Percentiles rank a stretch among this genome's conserved stretches.
Conservation (phyloP, 805 yeast species). For the Cyberlindnera saturnus region DNA sequence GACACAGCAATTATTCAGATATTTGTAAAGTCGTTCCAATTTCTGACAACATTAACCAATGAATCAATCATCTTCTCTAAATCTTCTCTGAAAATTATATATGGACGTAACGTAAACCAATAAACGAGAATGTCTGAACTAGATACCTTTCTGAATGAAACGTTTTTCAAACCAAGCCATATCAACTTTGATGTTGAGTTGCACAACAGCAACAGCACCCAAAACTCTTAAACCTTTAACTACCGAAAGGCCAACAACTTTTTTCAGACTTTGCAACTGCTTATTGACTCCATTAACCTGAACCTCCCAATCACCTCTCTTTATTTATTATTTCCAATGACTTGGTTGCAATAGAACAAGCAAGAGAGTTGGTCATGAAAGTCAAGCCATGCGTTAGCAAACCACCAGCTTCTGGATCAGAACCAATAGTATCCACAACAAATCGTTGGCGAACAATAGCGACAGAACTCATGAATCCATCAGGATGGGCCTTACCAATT, state of each 20-base stretch:
- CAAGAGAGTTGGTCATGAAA: slow-evolving; percentile 25
- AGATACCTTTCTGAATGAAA: slow-evolving; percentile 14
- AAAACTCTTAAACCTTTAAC: slow-evolving; percentile 16
- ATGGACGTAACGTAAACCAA: slow-evolving; percentile 25
- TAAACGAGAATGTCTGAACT: slow-evolving; percentile 21
- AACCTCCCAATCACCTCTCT: slow-evolving; percentile 18
- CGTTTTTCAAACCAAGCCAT: slow-evolving; percentile 18
- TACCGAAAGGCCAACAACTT: not conserved
- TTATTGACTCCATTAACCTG: slow-evolving; percentile 5
- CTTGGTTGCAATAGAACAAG: slow-evolving; percentile 22
- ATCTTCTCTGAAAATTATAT: slow-evolving; percentile 16
- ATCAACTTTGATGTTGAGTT: slow-evolving; percentile 14
- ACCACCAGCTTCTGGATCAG: slow-evolving; percentile 16
- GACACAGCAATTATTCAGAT: slow-evolving; percentile 2
- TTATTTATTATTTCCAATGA: slow-evolving; percentile 20
- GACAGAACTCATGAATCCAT: slow-evolving; percentile 22
- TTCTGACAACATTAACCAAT: slow-evolving; percentile 2
- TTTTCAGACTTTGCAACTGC: not conserved
- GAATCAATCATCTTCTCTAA: slow-evolving; percentile 8
- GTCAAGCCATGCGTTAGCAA: slow-evolving; percentile 27
- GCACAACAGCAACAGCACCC: slow-evolving; percentile 23
- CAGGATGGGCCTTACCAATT: slow-evolving; percentile 23
- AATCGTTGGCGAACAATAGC: slow-evolving; percentile 16
- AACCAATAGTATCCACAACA: slow-evolving; percentile 17
- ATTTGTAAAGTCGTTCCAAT: slow-evolving; percentile 1